Conservation (phyloP, 2,329 filamentous ascomycete species). For the Pseudogymnoascus verrucosus region DNA sequence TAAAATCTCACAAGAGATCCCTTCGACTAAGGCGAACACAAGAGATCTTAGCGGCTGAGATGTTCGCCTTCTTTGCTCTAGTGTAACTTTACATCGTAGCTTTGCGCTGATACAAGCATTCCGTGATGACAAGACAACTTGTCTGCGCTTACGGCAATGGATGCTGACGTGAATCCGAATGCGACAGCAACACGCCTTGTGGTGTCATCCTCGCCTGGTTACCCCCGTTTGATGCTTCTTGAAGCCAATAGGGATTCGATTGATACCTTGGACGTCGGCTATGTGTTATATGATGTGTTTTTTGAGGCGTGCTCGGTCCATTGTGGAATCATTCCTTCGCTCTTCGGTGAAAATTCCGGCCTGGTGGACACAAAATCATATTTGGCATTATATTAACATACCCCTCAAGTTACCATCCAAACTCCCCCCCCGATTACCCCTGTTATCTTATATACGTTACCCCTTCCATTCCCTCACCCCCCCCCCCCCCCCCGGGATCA, state of each 20-base stretch:
- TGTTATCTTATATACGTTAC: background rate
- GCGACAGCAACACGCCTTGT: background rate
- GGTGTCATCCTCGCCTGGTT: background rate
- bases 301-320: background rate
- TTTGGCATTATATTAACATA: background rate
- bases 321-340: background rate
- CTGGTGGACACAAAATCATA: background rate
- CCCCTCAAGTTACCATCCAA: background rate
- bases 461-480: background rate
- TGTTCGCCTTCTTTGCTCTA: background rate
- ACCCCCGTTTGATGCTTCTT: background rate
- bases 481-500: background rate
- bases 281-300: background rate
- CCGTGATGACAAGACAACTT: background rate
- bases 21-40: background rate
- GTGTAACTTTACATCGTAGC: background rate
- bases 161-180: background rate
- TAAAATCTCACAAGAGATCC: background rate
- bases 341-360: background rate
- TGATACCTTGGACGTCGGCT: background rate
- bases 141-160: background rate
- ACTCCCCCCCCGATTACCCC: background rate
- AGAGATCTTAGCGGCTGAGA: background rate
- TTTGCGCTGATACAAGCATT: conserved; percentile 6
- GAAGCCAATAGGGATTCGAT: background rate